Base-by-base conservation (phyloP, 1,284 basidiomycete genomes). In the Melampsora americana region DNA sequence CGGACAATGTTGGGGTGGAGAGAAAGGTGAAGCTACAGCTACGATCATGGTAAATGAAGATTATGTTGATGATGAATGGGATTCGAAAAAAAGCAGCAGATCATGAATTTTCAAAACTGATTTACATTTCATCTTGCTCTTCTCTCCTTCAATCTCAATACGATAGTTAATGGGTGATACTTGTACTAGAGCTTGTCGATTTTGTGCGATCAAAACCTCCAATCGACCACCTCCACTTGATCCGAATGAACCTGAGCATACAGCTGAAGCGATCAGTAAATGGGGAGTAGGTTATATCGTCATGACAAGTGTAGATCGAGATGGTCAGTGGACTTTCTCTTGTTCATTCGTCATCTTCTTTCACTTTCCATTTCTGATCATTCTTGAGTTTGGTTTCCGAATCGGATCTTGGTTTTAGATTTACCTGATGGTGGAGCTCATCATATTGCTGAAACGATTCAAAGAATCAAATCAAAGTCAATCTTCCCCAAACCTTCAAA, bases 261-360 rank as follows among this genome's bases (percentile, higher is more conserved):
- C 95, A 1, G 95, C 96, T 0, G 95, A 99, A 84, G 96, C 96
- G 46, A 96, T 99, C 80, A 92, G 91, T 79, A 89, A 95, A 70
- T 99, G 96, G 96, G 95, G 95, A 1, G 85, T 99, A 62, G 96
- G 96, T 0, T 99, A 99, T 83, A 97, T 99, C 78, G 96, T 99
- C 2, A 85, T 99, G 77, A 99, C 96, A 0, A 95, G 89, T 80
- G 96, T 99, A 5, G 95, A 99, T 83, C 87, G 96, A 79, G 96
- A 99, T 85, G 95, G 93, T 93, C 4, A 28, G 80, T 74, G n/a
- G n/a, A n/a, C n/a, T n/a, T n/a, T n/a, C n/a, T 5, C 20, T 28
- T 28, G n/a, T 12, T n/a, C 26, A n/a, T n/a, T n/a, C n/a, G n/a
- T n/a, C n/a, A n/a, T 65, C 46, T 28, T 59, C 60, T 39, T 64